A percentile compares a stretch with the other conserved stretches of the same genome.
These are phyloP conservation scores for Alternaria hordeiaustralica DNA, from an alignment of 2,329 filamentous ascomycete genomes.

Conservation along the genomic window DNA sequence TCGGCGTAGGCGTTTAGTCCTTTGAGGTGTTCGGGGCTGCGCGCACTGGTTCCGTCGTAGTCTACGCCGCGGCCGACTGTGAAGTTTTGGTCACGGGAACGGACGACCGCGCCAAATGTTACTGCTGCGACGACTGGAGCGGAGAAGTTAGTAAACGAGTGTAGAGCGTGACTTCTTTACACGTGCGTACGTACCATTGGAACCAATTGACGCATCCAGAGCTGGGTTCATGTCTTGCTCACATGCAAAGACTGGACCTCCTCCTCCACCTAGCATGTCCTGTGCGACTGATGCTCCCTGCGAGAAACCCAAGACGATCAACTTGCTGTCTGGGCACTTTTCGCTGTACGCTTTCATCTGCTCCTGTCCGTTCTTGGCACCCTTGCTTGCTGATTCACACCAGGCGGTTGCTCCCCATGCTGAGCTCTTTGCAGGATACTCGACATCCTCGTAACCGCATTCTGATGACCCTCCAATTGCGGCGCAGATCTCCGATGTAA, in stretches of 20 bases:
- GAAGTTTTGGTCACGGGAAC: slow-evolving; percentile 30
- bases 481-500: slow-evolving; percentile 30
- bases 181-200: slow-evolving; percentile 23
- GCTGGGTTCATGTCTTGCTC: slow-evolving; percentile 28
- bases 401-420: slow-evolving; percentile 31
- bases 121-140: slow-evolving; percentile 32
- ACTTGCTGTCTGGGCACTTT: slow-evolving; percentile 36
- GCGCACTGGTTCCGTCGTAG: slow-evolving; percentile 30
- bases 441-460: slow-evolving; percentile 36
- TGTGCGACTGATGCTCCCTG: slow-evolving; percentile 35
- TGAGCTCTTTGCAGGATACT: slow-evolving; percentile 37
- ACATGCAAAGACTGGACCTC: slow-evolving; percentile 33
- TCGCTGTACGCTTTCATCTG: slow-evolving; percentile 34
- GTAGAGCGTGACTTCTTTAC: not conserved
- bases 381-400: slow-evolving; percentile 35
- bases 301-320: slow-evolving; percentile 35
- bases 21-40: slow-evolving; percentile 24
- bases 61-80: slow-evolving; percentile 30
- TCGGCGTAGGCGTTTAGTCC: slow-evolving; percentile 23
- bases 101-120: slow-evolving; percentile 34
- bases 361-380: slow-evolving; percentile 28
- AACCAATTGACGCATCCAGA: slow-evolving; percentile 27
- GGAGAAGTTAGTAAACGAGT: not conserved
- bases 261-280: slow-evolving; percentile 40
- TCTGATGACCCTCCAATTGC: slow-evolving; percentile 21